A percentile compares a stretch with the other conserved stretches of the same genome.
phyloP scores from a whole-genome alignment of 768 basidiomycete species.

The Suillus ampliporus region DNA sequence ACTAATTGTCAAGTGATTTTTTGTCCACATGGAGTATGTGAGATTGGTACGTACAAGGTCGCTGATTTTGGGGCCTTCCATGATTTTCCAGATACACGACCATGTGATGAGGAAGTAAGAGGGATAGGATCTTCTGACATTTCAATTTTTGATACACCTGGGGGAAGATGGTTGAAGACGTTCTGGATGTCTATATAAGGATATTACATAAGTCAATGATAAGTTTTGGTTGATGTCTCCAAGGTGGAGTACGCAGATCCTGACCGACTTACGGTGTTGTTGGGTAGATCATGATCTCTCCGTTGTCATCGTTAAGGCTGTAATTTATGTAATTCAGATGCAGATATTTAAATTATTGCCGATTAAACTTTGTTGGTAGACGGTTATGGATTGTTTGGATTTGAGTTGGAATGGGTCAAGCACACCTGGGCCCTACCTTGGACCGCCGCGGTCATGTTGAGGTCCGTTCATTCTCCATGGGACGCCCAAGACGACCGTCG shows the following conservation, averaged over 20 bases:
- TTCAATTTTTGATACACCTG: not conserved
- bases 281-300: too few species aligned
- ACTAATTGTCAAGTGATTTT: conserved; percentile 27
- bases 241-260: not conserved
- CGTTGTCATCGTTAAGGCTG: too few species aligned
- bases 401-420: not conserved
- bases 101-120: conserved; percentile 64
- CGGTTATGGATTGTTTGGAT: not conserved
- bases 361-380: too few species aligned
- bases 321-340: too few species aligned
- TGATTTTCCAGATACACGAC: conserved; percentile 70
- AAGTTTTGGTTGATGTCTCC: too few species aligned
- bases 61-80: conserved; percentile 64
- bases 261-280: too few species aligned
- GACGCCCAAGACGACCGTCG: conserved; percentile 55
- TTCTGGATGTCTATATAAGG: not conserved
- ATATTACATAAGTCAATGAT: not conserved
- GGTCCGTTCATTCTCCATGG: conserved; percentile 42
- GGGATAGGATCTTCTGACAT: conserved; percentile 25
- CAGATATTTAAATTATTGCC: too few species aligned
- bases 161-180: not conserved
- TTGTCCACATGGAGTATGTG: conserved; percentile 2
- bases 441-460: conserved; percentile 42
- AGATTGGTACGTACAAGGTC: conserved; percentile 48
- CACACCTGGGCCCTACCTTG: conserved; percentile 18